Evolutionary conservation across 345 rosid species (phyloP).

Genomic region (Salix suchowensis): DNA sequence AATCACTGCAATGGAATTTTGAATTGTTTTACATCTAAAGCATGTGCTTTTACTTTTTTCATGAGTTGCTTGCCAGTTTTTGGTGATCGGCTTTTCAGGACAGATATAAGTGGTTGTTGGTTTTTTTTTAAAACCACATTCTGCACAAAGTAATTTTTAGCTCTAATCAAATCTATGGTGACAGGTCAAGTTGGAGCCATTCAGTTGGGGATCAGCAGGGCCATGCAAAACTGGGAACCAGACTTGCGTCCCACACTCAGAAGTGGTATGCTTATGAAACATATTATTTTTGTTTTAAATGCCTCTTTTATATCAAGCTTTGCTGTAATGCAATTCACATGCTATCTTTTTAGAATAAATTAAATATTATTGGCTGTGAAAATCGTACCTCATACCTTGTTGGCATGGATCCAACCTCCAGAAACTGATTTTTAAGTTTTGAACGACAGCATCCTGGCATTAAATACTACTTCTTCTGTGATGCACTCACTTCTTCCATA

Average conservation of each 20-base stretch:
- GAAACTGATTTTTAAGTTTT: not conserved
- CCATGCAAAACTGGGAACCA: conserved; percentile 94
- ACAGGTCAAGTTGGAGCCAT: conserved; percentile 98
- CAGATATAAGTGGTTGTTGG: no score
- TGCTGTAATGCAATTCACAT: not conserved
- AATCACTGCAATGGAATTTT: no score
- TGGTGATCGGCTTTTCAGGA: not conserved
- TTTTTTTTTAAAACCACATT: not conserved
- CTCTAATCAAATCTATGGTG: conserved; percentile 7
- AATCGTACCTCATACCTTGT: not conserved
- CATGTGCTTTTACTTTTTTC: no score
- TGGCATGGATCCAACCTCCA: no score
- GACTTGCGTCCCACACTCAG: conserved; percentile 77
- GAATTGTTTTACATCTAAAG: no score
- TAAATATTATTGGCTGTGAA: not conserved
- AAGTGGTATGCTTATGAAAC: conserved; percentile 38
- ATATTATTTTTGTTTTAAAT: not conserved
- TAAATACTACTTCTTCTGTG: not conserved
- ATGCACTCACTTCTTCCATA: not conserved
- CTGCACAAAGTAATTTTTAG: not conserved
- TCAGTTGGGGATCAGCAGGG: conserved; percentile 83
- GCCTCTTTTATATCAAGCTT: not conserved
- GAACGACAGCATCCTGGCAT: not conserved
- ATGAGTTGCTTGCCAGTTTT: no score
- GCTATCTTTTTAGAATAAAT: no score